Conservation (phyloP, 1,139 yeast species). For the Debaryomyces sp. region DNA sequence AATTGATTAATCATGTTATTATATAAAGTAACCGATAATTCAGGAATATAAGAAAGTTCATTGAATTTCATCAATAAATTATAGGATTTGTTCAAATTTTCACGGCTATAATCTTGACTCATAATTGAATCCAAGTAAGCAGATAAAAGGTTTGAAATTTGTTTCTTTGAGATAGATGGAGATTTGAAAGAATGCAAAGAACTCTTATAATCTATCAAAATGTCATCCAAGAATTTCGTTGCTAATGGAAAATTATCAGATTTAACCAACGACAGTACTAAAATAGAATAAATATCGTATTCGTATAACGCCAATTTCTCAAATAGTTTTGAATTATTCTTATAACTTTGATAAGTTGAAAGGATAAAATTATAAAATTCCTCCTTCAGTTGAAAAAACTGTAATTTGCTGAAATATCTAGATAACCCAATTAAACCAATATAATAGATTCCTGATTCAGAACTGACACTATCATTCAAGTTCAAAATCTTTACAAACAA, state of each 20-base stretch:
- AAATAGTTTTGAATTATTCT: constrained; percentile 10
- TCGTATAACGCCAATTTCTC: constrained; percentile 28
- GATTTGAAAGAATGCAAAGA: constrained; percentile 16
- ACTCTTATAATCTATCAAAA: constrained; percentile 34
- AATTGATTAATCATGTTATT: constrained; percentile 35
- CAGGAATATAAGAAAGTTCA: constrained; percentile 40
- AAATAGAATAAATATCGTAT: constrained; percentile 49
- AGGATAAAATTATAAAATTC: constrained; percentile 31
- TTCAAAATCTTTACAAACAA: constrained; percentile 22
- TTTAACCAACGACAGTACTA: constrained; percentile 54
- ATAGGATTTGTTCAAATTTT: constrained; percentile 26
- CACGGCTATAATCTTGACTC: constrained; percentile 14
- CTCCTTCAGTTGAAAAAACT: constrained; percentile 18
- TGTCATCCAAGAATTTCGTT: constrained; percentile 55
- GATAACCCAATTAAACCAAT: constrained; percentile 26
- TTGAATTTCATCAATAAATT: constrained; percentile 34
- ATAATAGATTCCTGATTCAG: constrained; percentile 14
- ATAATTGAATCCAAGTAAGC: constrained; percentile 32
- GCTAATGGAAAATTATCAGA: constrained; percentile 54
- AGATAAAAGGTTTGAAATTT: constrained; percentile 36
- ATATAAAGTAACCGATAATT: constrained; percentile 33
- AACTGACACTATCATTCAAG: not conserved
- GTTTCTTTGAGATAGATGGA: constrained; percentile 20
- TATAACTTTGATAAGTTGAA: constrained; percentile 28
- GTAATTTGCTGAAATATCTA: constrained; percentile 21